These are phyloP conservation scores for Artomyces pyxidatus DNA, from an alignment of 768 basidiomycete genomes.

Conservation along the genomic window DNA sequence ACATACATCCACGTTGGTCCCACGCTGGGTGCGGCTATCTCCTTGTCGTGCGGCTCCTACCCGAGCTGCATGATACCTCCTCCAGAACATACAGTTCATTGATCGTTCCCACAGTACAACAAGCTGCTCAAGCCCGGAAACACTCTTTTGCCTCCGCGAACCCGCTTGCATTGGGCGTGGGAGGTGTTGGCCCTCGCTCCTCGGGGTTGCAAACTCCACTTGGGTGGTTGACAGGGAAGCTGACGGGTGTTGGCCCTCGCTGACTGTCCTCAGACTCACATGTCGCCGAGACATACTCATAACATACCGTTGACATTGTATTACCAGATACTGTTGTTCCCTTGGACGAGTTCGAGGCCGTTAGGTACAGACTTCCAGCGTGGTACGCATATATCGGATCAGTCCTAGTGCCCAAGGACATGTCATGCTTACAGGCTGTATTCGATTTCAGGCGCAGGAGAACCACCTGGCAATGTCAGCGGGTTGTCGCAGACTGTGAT, in stretches of 20 bases:
- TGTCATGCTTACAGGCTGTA: no score
- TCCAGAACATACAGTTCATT: no score
- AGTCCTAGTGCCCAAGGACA: no score
- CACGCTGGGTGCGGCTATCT: not conserved
- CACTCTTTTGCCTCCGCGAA: conserved; percentile 78
- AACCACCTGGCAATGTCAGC: no score
- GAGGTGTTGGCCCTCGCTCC: conserved; percentile 50
- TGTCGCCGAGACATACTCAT: not conserved
- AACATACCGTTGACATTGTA: not conserved
- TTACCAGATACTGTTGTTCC: no score
- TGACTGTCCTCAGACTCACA: conserved; percentile 11
- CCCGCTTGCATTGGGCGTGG: conserved; percentile 65
- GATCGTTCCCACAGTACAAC: conserved; percentile 43
- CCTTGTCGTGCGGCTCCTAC: not conserved
- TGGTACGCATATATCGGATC: no score
- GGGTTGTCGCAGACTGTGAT: no score
- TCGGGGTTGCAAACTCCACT: conserved; percentile 61
- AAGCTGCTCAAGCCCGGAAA: conserved; percentile 61
- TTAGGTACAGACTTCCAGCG: no score
- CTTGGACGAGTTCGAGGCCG: no score
- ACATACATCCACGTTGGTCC: not conserved
- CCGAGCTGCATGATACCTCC: not conserved
- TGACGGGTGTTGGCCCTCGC: conserved; percentile 56
- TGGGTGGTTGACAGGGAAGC: conserved; percentile 70
- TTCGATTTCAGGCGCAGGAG: no score